These are phyloP conservation scores for Dillenia suffruticosa DNA, from an alignment of 164 flowering plant species.

Conservation along the genomic window DNA sequence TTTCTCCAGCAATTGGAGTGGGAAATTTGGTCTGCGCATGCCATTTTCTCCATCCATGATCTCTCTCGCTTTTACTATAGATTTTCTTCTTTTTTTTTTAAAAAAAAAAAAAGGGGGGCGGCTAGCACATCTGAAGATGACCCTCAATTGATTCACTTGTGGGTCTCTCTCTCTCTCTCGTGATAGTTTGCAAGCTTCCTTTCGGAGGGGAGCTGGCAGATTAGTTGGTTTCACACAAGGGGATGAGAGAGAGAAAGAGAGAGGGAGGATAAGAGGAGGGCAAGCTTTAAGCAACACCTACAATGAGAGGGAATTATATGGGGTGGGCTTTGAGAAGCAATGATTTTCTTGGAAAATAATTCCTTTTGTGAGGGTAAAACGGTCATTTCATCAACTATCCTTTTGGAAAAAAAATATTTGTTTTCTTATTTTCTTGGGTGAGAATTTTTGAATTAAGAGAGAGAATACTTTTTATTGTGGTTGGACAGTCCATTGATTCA, in stretches of 20 bases:
- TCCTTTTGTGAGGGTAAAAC: background rate
- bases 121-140: conserved; percentile 17
- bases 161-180: conserved; percentile 28
- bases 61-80: conserved; percentile 6
- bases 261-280: conserved; percentile 13
- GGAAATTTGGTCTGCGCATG: conserved; percentile 53
- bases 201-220: conserved; percentile 8
- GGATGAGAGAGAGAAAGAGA: conserved; percentile 14
- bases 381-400: background rate
- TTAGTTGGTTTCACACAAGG: conserved; percentile 14
- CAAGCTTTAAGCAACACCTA: conserved; percentile 67
- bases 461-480: conserved; percentile 33
- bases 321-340: conserved; percentile 16
- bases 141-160: conserved; percentile 23
- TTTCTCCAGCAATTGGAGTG: conserved; percentile 63
- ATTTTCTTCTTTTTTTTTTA: background rate
- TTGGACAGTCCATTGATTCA: conserved; percentile 60
- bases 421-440: conserved; percentile 4
- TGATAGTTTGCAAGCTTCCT: conserved; percentile 14
- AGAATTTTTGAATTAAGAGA: conserved; percentile 1
- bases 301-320: conserved; percentile 59
- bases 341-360: background rate
- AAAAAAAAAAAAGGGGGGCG: background rate
- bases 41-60: conserved; percentile 50
- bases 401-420: conserved; percentile 1